These are phyloP conservation scores for Termitomyces sp. DNA, from an alignment of 768 basidiomycete species.

Conservation along the genomic window DNA sequence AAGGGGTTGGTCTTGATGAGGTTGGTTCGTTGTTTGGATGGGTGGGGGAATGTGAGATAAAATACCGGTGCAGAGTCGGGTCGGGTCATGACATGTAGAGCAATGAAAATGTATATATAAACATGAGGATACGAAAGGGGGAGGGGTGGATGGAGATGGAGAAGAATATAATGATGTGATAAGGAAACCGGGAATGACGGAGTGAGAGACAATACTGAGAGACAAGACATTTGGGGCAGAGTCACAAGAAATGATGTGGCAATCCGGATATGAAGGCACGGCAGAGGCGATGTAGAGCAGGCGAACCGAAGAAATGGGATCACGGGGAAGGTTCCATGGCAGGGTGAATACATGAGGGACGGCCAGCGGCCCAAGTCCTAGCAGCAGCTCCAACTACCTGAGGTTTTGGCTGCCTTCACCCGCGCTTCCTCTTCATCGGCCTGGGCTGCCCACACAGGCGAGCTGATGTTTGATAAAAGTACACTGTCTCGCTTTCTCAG, in stretches of 20 bases:
- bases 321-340: not conserved
- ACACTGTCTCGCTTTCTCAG: constrained; percentile 83
- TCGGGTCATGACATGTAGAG: constrained; percentile 17
- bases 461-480: constrained; percentile 58
- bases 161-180: constrained; percentile 21
- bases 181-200: constrained; percentile 18
- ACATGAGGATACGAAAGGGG: constrained; percentile 19
- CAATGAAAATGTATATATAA: constrained; percentile 17
- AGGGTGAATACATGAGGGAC: constrained; percentile 5
- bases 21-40: constrained; percentile 4
- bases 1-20: constrained; percentile 11
- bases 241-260: not conserved
- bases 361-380: constrained; percentile 32
- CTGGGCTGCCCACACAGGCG: constrained; percentile 77
- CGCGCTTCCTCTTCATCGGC: constrained; percentile 79
- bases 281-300: constrained; percentile 15
- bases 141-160: constrained; percentile 18
- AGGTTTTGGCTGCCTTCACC: constrained; percentile 46
- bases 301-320: constrained; percentile 4
- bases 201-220: constrained; percentile 1
- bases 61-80: constrained; percentile 2
- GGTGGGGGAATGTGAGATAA: not conserved
- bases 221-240: not conserved
- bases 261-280: not conserved
- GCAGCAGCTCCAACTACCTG: constrained; percentile 72